These are phyloP conservation scores for Butyriboletus loyo DNA, from an alignment of 768 basidiomycete species.

Conservation along the genomic window DNA sequence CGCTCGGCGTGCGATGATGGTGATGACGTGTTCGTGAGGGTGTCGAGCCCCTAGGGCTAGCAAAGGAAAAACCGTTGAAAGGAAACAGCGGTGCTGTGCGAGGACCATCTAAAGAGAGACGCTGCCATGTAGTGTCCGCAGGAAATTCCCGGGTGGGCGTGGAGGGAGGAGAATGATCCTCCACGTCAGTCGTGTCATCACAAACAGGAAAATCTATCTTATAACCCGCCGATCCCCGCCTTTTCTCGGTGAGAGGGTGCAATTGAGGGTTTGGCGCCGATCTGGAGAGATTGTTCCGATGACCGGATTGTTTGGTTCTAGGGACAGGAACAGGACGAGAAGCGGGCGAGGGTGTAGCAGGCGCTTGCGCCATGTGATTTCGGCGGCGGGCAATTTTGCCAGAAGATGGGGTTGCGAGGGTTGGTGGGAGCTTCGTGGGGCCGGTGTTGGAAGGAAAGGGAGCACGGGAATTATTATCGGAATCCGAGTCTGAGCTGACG, in stretches of 20 bases:
- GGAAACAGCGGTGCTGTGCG: constrained; percentile 51
- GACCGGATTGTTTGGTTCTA: constrained; percentile 16
- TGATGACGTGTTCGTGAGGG: constrained; percentile 37
- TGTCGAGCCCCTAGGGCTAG: constrained; percentile 27
- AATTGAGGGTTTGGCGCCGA: constrained; percentile 50
- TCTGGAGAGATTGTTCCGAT: constrained; percentile 38
- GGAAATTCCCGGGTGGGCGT: constrained; percentile 52
- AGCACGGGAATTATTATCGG: constrained; percentile 36
- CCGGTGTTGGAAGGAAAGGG: constrained; percentile 25
- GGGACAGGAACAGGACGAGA: constrained; percentile 52
- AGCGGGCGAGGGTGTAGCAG: constrained; percentile 36
- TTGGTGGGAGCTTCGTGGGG: constrained; percentile 32
- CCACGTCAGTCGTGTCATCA: constrained; percentile 62
- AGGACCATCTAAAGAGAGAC: constrained; percentile 38
- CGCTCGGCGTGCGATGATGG: constrained; percentile 64
- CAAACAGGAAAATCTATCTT: constrained; percentile 60
- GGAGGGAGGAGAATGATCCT: constrained; percentile 42
- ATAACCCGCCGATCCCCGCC: constrained; percentile 32
- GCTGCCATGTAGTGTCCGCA: constrained; percentile 31
- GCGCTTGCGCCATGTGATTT: constrained; percentile 34
- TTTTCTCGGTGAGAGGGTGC: constrained; percentile 28
- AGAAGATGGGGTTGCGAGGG: constrained; percentile 45
- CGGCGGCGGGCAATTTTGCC: constrained; percentile 62
- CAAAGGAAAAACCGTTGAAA: constrained; percentile 41
- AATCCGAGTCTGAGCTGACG: constrained; percentile 43